Evolutionary conservation across 352 stramenopile genomes (phyloP), one percentile per base, ranked within the genome.

Genomic region (Pythium guiyangense): DNA sequence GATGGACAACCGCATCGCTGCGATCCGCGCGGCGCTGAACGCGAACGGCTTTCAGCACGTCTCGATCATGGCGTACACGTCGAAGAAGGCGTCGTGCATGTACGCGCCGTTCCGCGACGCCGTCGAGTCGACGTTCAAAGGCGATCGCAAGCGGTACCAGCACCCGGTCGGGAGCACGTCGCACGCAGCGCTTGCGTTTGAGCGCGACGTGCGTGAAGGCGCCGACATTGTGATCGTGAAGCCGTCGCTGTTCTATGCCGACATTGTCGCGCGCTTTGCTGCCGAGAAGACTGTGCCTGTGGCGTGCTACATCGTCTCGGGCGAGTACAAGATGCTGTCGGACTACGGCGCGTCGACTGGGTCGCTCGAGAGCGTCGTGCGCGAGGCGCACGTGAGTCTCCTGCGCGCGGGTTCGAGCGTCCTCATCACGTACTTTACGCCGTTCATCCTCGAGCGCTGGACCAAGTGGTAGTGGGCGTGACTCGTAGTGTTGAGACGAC

Each of bases 171-270:
- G 86, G 51, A 92, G 77, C 63, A 89, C 78, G 52, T 86, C 75
- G 62, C 85, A 96, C 67, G 86, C 85, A 9, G 71, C 75, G 54
- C 60, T 93, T 45, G 88, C 85, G 26, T 92, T 94, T 46, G 63
- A 77, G 49, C 84, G 85, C 48, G 88, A 96, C 57, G 60, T 92
- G 49, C 67, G 74, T n/a, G 78, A 96, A 57, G 97, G 97, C 48
- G 97, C 97, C 40, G 97, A 99, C 85, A 98, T 98, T 64, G 87
- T 99, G 56, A 99, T 99, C 84, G 96, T 99, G 59, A 99, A 99
- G 73, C 96, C 97, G 4, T 97, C 93, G 67, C 92, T 99, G 70
- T 98, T 98, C 42, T 99, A 99, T 75, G 80, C 98, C 45, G 97
- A 99, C 84, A 91, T 99, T 31, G 97, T 99, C 62, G 76, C 84